Base-by-base conservation (phyloP, 2,329 filamentous ascomycete species). In the Fusarium metavorans region DNA sequence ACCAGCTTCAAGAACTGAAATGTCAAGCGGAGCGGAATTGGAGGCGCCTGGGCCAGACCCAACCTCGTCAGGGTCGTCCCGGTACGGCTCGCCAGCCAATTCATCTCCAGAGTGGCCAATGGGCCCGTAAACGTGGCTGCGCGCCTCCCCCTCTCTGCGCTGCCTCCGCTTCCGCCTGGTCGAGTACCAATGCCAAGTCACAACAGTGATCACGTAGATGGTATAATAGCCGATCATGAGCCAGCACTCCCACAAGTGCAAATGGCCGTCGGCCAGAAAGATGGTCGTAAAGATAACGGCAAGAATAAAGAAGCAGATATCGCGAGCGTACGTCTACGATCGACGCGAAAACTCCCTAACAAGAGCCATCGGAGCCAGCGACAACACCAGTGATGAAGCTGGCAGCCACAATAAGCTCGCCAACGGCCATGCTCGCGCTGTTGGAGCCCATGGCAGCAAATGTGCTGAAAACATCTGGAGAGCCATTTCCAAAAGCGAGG, bases 391-490 rank as follows among this genome's bases (percentile, higher is more conserved):
- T 97, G 82, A 99, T 99, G 84, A 99, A 99, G 73, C 94, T 92
- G 37, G 97, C 97, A 13, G 97, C 97, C 37, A 97, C 97, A 63
- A 99, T 95, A 60, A 99, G 88, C 85, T 99, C 97, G 54, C 97
- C 97, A 45, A 99, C 92, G 1, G 97, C 97, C 87, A 99, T 90
- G 85, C 95, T 97, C n/a, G 96, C 96, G 81, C 95, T 98, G 80
- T 98, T 95, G 27, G 95, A 98, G 79, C 92, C 92, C 95, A 99
- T 98, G 76, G 97, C 97, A 18, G 97, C 97, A 84, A 99, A 98
- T 3, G 97, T 99, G 75, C 95, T 98, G 83, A 99, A 99, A 54
- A 99, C 95, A 83, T 99, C 97, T 3, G 97, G 97, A 71, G 96
- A 98, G 62, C 97, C 97, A 86, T 99, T 99, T 74, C 97, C 97